These are phyloP conservation scores for Cicer arietinum DNA, from an alignment of 306 rosid species.

Conservation along the genomic window DNA sequence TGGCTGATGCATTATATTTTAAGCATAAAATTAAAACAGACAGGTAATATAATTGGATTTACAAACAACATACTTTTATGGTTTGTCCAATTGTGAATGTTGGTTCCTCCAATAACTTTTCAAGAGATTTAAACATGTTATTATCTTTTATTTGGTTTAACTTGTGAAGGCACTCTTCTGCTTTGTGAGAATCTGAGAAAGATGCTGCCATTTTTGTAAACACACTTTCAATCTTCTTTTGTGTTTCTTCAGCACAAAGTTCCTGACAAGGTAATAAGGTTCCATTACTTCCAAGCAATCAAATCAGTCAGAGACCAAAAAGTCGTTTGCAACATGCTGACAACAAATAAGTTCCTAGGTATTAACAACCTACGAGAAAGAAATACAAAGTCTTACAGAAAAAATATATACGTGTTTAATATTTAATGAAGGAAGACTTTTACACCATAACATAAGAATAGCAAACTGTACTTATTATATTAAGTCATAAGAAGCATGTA, in stretches of 20 bases:
- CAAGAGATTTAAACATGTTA: conserved; percentile 66
- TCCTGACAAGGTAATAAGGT: conserved; percentile 59
- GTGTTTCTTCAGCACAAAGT: conserved; percentile 67
- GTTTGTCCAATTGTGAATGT: conserved; percentile 49
- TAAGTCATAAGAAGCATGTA: conserved; percentile 32
- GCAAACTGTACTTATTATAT: conserved; percentile 13
- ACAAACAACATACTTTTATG: conserved; percentile 61
- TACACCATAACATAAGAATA: conserved; percentile 2
- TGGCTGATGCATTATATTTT: conserved; percentile 17
- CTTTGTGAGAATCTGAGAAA: conserved; percentile 78
- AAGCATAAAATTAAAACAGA: conserved; percentile 28
- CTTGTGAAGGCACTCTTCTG: conserved; percentile 73
- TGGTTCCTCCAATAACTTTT: conserved; percentile 62
- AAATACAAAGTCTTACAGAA: neutral
- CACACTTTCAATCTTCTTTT: conserved; percentile 54
- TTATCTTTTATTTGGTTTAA: conserved; percentile 77
- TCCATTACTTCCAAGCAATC: conserved; percentile 33
- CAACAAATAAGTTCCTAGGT: conserved; percentile 1
- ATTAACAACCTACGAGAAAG: conserved; percentile 7
- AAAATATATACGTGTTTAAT: neutral
- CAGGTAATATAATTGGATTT: conserved; percentile 47
- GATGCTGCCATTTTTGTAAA: conserved; percentile 67
- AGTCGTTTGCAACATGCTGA: conserved; percentile 17
- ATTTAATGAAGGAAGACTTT: conserved; percentile 20
- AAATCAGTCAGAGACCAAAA: conserved; percentile 40